Conservation (phyloP, 176 grass and related monocot genomes). For the Tuctoria greenei region DNA sequence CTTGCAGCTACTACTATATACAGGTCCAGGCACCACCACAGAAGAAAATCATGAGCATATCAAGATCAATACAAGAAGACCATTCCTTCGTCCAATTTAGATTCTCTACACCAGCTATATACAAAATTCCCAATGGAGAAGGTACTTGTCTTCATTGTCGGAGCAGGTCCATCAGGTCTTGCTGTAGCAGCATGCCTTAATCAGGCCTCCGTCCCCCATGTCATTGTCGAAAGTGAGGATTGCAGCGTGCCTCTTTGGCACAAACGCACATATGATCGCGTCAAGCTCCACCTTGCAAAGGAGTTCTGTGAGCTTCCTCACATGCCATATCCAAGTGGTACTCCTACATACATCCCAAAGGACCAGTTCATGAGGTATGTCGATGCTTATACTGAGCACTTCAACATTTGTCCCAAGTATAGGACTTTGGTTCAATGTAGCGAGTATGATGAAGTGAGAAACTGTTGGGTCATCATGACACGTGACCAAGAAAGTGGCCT, state of each 20-base stretch:
- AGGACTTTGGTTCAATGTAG: constrained; percentile 39
- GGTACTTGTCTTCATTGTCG: constrained; percentile 47
- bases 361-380: constrained; percentile 53
- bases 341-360: constrained; percentile 49
- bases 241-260: constrained; percentile 54
- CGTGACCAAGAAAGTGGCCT: constrained; percentile 9
- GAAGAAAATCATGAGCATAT: neutral
- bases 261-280: constrained; percentile 52
- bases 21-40: neutral
- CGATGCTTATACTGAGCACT: constrained; percentile 46
- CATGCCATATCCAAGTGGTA: constrained; percentile 39
- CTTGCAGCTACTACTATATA: constrained; percentile 7
- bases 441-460: constrained; percentile 26
- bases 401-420: constrained; percentile 33
- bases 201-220: constrained; percentile 27
- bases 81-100: neutral
- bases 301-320: constrained; percentile 57
- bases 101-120: neutral
- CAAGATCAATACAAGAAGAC: neutral
- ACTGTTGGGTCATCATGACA: constrained; percentile 38
- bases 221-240: constrained; percentile 56
- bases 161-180: constrained; percentile 62
- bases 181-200: constrained; percentile 48
- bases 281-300: constrained; percentile 69
- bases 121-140: constrained; percentile 23